Evolutionary conservation across 495 filamentous ascomycete genomes (phyloP), one percentile per base, ranked within the genome.

Genomic region (Xylaria scruposa): DNA sequence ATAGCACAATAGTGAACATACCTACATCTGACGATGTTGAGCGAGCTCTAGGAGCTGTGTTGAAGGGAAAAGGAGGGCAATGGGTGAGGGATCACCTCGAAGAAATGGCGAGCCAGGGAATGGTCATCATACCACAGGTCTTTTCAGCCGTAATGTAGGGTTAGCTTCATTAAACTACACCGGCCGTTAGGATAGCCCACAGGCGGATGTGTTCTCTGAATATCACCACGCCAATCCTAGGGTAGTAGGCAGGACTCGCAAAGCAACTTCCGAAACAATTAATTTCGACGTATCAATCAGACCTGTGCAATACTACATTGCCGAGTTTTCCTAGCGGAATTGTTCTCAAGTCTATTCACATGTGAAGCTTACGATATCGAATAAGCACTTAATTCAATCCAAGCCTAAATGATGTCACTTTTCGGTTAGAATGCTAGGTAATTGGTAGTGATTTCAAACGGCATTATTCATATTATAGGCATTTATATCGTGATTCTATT

Each of bases 21-120:
- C 21, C 62, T 17, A 53, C 70, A 44, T 67, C 69, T 56, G 4
- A 26, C 26, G 49, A 66, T 29, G 49, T 67, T 17, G 17, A 67
- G 51, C 51, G 8, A n/a, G 70, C 70, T 3, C 29, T 71, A 15
- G 31, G 38, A 17, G 15, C 53, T 12, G 13, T 59, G 12, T 29
- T 66, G 40, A 51, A 7, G n/a, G 38, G 3, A 4, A 56, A 60
- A 54, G 70, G 70, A 15, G 38, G 59, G 36, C 12, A 47, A 15
- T 71, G 70, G 70, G 26, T 51, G 13, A 67, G 26, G 29, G 70
- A 71, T 21, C 62, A 67, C 2, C 15, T 71, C n/a, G 70, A 60
- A 40, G 61, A 66, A 6, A 59, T 71, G 42, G 26, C 67, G 10
- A 42, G 6, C 19, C 51, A 66, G 26, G 69, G 70, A 0, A n/a